Base-by-base conservation (phyloP, 2,329 filamentous ascomycete species). In the Davidsoniella eucalypti region DNA sequence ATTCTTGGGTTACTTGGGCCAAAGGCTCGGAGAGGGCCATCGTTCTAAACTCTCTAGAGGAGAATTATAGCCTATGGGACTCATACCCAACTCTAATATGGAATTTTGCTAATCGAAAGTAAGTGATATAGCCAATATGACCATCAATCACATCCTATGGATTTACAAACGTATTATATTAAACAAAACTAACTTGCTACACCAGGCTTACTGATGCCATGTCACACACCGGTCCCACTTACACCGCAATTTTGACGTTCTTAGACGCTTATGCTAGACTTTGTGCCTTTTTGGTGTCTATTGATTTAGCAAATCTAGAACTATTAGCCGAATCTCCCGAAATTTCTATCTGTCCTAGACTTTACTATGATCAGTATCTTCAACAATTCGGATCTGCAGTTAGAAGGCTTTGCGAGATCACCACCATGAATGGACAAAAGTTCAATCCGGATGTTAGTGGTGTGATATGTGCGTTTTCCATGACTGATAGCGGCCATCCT, bases 41-140 rank as follows among this genome's bases (percentile, higher is more conserved):
- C 2, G 63, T 69, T 5, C 58, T 67, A n/a, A 63, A 69, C 23
- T 68, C 69, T 2, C 71, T 67, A 50, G 61, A 60, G 14, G 62
- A 64, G 29, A 63, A 77, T 52, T 64, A 59, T 33, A 57, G 63
- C 3, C 72, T 80, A 55, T 81, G 76, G 76, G 55, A 60, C 29
- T 54, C 59, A 2, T 64, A 80, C 23, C 73, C 76, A 0, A 69
- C 72, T 0, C 56, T 79, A 8, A 63, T 76, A 16, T 66, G 61
- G 58, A 58, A 59, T 7, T 57, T 70, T 18, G 61, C 57, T 44
- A 58, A 56, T 12, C 54, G 52, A 44, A 44, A 44, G 49, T 50
- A 26, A 50, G 49, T 40, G 37, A 17, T 8, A 26, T 25, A 36
- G n/a, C 4, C 18, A 37, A 10, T 25, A 4, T 23, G 17, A 26